Evolutionary conservation across 2,329 filamentous ascomycete genomes (phyloP).

Genomic region (Grosmannia serpens): DNA sequence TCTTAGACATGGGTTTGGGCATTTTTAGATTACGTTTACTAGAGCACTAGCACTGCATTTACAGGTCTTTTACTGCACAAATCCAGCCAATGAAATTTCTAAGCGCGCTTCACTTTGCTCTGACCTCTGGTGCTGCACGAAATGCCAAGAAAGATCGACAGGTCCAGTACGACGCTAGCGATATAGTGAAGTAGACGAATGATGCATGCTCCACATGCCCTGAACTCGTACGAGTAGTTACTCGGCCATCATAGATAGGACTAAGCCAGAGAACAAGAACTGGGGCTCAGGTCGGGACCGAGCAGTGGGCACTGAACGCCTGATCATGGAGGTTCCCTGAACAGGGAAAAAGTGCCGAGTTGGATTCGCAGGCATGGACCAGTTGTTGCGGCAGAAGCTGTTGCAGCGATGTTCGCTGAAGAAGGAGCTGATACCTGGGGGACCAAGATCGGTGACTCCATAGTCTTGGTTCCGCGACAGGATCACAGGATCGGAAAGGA

Average conservation of each 20-base stretch:
- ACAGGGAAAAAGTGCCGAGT: background rate
- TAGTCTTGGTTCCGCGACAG: constrained; percentile 24
- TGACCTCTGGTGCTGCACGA: no score
- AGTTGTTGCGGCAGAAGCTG: constrained; percentile 18
- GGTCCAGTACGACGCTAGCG: no score
- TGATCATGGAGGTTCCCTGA: constrained; percentile 1
- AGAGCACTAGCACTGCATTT: no score
- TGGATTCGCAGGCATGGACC: constrained; percentile 10
- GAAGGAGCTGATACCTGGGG: constrained; percentile 26
- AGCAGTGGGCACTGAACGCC: background rate
- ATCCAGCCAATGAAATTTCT: background rate
- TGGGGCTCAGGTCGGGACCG: background rate
- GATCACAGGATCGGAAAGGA: constrained; percentile 30
- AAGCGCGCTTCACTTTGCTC: background rate
- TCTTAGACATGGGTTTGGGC: no score
- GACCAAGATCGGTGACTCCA: constrained; percentile 27
- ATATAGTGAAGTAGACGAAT: no score
- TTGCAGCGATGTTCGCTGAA: constrained; percentile 26
- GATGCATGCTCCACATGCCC: no score
- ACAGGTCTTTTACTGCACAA: background rate
- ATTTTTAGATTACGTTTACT: background rate
- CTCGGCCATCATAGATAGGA: no score
- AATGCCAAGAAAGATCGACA: no score
- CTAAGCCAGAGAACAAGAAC: no score
- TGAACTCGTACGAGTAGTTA: no score